Base-by-base conservation (phyloP, 2,329 filamentous ascomycete species). In the Penicillium sp. region DNA sequence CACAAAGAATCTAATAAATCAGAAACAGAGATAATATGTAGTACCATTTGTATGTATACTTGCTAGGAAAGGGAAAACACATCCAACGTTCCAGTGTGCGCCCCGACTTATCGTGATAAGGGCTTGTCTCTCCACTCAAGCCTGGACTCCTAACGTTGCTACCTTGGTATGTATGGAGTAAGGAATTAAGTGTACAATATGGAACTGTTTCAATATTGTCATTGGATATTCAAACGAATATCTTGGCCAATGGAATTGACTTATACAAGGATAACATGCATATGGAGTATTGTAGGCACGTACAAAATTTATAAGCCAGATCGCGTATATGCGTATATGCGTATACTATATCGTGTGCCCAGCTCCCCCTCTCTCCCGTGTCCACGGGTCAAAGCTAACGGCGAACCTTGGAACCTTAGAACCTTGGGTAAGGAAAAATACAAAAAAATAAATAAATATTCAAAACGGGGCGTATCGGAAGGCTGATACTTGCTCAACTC, bases 391-490 rank as follows among this genome's bases (percentile, higher is more conserved):
- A 22, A 50, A 50, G 34, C 46, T 29, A 39, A 29, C 16, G 22
- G 46, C 32, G 11, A 43, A 20, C 26, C n/a, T 24, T 40, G 6
- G 22, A 26, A 29, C 40, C 11, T 14, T 45, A n/a, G 10, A 22
- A 32, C 18, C 8, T 13, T 44, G 16, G 20, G 22, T 24, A 24
- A 35, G 29, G 18, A 32, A 48, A 42, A 26, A 5, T 31, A 3
- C 24, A 31, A n/a, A n/a, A 31, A 20, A 32, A 22, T 32, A 55
- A 50, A 24, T 18, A 39, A 26, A 18, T 20, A 20, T 7, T 7
- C 34, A n/a, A 44, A 47, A 58, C 40, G 40, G 53, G 44, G 26
- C 43, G 49, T 51, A 50, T 34, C 44, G 44, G 51, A 54, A 16
- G 11, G 44, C 46, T 18, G 38, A 55, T 55, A 43, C 24, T 37